Evolutionary conservation across 495 filamentous ascomycete genomes (phyloP).

Genomic region (Neurospora sp.): DNA sequence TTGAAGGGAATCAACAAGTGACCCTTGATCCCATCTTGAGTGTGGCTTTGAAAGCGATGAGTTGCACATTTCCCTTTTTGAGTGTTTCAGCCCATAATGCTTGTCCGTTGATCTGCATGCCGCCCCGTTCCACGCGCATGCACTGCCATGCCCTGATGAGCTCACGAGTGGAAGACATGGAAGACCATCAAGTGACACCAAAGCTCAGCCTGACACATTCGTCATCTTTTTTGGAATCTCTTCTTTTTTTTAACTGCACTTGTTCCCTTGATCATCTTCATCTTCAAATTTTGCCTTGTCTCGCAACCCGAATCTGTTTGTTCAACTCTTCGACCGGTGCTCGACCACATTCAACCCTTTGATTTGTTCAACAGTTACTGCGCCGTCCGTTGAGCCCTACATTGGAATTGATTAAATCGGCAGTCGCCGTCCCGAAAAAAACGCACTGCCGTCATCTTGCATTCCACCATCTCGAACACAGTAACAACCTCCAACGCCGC

Average conservation of each 20-base stretch:
- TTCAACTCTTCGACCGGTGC: neutral
- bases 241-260: neutral
- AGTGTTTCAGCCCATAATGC: neutral
- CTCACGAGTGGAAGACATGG: neutral
- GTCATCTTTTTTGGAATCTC: neutral
- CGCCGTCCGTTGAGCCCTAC: neutral
- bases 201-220: neutral
- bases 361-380: neutral
- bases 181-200: neutral
- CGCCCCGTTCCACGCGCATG: neutral
- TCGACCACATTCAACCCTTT: neutral
- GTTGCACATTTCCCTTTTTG: neutral
- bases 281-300: neutral
- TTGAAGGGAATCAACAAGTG: neutral
- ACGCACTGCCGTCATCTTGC: neutral
- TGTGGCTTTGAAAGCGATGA: neutral
- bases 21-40: neutral
- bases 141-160: neutral
- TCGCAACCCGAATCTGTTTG: neutral
- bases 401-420: neutral
- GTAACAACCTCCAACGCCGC: neutral
- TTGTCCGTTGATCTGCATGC: neutral
- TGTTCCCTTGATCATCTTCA: neutral
- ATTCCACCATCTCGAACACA: neutral
- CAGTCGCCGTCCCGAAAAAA: neutral